Evolutionary conservation across 2,329 filamentous ascomycete species (phyloP), one percentile per base, ranked within the genome.

Genomic region (Colletotrichum spinosum): DNA sequence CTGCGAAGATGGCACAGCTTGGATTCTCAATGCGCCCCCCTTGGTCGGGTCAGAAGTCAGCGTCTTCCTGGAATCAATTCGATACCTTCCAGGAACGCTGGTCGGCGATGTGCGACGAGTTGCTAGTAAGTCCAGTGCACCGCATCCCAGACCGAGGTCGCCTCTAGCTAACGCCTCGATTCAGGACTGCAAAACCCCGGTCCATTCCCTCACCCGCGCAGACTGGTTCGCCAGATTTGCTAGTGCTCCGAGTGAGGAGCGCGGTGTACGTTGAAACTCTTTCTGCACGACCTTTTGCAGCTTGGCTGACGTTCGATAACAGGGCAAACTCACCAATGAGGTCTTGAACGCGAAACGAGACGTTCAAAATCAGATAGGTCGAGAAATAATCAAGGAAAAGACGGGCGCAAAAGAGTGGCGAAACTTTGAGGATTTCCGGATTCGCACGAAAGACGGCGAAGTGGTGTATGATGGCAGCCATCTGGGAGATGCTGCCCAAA

Each of bases 321-420:
- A 63, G 60, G 34, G 41, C 3, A 63, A 63, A 11, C 6, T 63
- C 4, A 63, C 15, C n/a, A 63, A 63, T 25, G 60, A 63, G n/a
- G 9, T 63, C 4, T 54, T 63, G 12, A 63, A 63, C 2, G 60
- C 48, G 1, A 39, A 54, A 1, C 54, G 60, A 1, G 54, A 63
- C 1, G 34, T 63, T 10, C 60, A 63, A 17, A 63, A 63, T 11
- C 48, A 63, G n/a, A 46, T 63, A 10, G 60, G 60, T 10, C 46
- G 60, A 11, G 60, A 63, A 2, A 2, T 57, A 8, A 63, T 63
- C 10, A 50, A 50, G 6, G 41, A 52, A 17, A 58, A 48, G n/a
- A 63, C 54, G 0, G 12, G 5, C 1, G 17, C 8, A 2, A 25
- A 34, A 8, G 54, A 58, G 39, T 63, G 60, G 60, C 52, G 6